Conservation (phyloP, 2,329 filamentous ascomycete species). For the Ophiostoma sp. region DNA sequence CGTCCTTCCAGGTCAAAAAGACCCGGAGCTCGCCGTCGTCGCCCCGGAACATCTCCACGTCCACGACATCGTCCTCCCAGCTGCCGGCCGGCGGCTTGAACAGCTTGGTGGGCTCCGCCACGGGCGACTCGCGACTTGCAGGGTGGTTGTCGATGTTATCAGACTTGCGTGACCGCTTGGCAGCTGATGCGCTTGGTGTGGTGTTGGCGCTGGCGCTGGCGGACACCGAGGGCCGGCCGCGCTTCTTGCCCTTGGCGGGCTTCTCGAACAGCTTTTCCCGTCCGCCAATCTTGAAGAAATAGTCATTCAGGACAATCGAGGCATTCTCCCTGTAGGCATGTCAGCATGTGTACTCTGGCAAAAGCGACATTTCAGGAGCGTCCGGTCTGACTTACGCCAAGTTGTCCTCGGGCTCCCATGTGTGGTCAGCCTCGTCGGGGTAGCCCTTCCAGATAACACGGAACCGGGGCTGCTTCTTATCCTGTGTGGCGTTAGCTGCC, state of each 20-base stretch:
- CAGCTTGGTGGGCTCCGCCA: slow-evolving; percentile 37
- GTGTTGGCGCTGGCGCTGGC: slow-evolving; percentile 32
- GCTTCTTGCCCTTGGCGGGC: slow-evolving; percentile 53
- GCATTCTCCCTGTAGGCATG: slow-evolving; percentile 47
- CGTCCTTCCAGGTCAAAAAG: slow-evolving; percentile 69
- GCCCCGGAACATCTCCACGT: slow-evolving; percentile 68
- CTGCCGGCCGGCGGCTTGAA: slow-evolving; percentile 67
- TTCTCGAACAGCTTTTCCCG: slow-evolving; percentile 50
- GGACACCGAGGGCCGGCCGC: slow-evolving; percentile 43
- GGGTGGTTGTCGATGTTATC: slow-evolving; percentile 50
- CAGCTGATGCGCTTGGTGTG: slow-evolving; percentile 10
- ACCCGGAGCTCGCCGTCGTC: slow-evolving; percentile 57
- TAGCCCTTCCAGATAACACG: slow-evolving; percentile 80
- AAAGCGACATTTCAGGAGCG: not conserved
- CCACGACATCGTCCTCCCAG: slow-evolving; percentile 69
- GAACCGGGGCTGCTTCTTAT: slow-evolving; percentile 52
- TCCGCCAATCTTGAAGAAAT: slow-evolving; percentile 60
- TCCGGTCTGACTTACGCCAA: slow-evolving; percentile 43
- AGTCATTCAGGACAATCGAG: slow-evolving; percentile 57
- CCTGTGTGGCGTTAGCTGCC: not conserved
- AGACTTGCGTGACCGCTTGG: slow-evolving; percentile 46
- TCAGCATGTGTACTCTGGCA: not conserved
- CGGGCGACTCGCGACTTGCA: slow-evolving; percentile 42
- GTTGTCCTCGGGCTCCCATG: slow-evolving; percentile 75
- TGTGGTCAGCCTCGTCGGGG: slow-evolving; percentile 62